Evolutionary conservation across 306 rosid genomes (phyloP).

Genomic region (Neltuma alba): DNA sequence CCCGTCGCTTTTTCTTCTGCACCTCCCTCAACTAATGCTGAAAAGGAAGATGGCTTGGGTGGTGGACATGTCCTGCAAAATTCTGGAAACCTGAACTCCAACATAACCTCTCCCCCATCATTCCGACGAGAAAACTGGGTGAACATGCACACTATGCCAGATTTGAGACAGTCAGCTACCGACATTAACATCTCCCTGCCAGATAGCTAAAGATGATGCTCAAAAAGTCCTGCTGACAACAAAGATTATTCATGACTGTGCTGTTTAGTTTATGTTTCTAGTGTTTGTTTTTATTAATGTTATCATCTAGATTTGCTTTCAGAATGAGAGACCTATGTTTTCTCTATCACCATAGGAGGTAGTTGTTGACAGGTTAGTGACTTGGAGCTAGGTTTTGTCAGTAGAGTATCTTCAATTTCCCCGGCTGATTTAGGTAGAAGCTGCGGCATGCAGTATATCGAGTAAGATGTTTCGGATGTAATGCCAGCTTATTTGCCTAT

Average conservation of each 20-base stretch:
- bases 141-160: constrained; percentile 65
- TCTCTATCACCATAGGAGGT: constrained; percentile 40
- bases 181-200: constrained; percentile 86
- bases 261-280: constrained; percentile 34
- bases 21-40: constrained; percentile 47
- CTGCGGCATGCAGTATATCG: constrained; percentile 42
- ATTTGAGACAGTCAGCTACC: constrained; percentile 66
- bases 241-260: constrained; percentile 33
- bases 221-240: constrained; percentile 43
- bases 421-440: constrained; percentile 66
- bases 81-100: constrained; percentile 46
- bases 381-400: constrained; percentile 38
- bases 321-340: constrained; percentile 20
- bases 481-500: constrained; percentile 44
- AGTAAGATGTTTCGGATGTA: constrained; percentile 59
- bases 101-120: constrained; percentile 43
- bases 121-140: constrained; percentile 82
- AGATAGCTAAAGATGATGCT: constrained; percentile 48
- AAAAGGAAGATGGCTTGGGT: constrained; percentile 57
- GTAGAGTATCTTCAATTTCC: constrained; percentile 51
- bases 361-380: constrained; percentile 46
- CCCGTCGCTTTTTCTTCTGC: constrained; percentile 40
- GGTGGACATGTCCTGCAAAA: constrained; percentile 55
- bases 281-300: constrained; percentile 36
- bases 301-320: constrained; percentile 32